Evolutionary conservation across 2,329 filamentous ascomycete species (phyloP), one percentile per base, ranked within the genome.

Genomic region (Microcera coccophila): DNA sequence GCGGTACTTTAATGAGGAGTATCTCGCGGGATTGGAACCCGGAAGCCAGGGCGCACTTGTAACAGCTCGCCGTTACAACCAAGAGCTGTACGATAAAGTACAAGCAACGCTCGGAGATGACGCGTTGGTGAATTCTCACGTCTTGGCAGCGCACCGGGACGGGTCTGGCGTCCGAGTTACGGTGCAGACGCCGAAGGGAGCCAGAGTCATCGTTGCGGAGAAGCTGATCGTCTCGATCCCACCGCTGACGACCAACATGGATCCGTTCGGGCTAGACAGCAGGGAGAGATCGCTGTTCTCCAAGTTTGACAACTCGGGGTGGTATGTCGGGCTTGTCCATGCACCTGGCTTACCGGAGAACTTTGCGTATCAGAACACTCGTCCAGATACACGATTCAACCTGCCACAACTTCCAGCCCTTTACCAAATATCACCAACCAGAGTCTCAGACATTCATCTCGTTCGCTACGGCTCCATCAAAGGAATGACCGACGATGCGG

Each of bases 371-470:
- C 50, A 53, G 38, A 53, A 53, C 16, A 49, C 50, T 2, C 48
- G 44, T 3, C 31, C 39, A 14, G 44, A 53, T 39, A 45, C 48
- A 5, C 39, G 5, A 2, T 24, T 33, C 37, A 51, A 53, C 32
- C 19, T 51, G 1, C 50, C 50, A 1, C 32, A 47, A 14, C 35
- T 51, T 0, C 50, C 50, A 3, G 31, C 48, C 2, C 38, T 53
- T 9, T 53, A 51, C n/a, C 48, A 53, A 20, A 53, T 53, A 38
- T 53, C 50, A 1, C 45, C 50, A 5, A 53, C 50, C 12, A 15
- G 20, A 10, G 41, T 45, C 2, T 29, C 21, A 3, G 36, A 32
- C 4, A 39, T 49, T 7, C 49, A 51, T 4, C 36, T 49, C 14
- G 44, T 53, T 9, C 39, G 50, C 8, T 53, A 53, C 11, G 46